phyloP scores from a whole-genome alignment of 805 yeast genomes.

The Candida nonsorbophila region DNA sequence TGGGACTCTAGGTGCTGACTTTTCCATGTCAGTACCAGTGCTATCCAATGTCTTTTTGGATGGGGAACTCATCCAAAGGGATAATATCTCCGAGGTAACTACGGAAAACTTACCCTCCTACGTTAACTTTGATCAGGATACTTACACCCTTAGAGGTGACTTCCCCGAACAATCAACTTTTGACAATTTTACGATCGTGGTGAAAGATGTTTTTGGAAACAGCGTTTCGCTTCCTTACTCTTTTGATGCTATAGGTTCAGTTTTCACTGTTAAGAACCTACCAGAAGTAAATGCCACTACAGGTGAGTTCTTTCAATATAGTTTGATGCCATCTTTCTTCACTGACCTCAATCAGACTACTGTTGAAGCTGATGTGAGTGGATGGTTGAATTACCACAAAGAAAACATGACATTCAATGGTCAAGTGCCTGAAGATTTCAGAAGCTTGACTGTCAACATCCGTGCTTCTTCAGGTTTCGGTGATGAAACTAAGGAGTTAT shows the following conservation, averaged over 20 bases:
- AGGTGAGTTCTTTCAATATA: conserved; percentile 54
- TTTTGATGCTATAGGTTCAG: conserved; percentile 47
- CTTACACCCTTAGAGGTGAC: conserved; percentile 46
- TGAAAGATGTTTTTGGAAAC: conserved; percentile 59
- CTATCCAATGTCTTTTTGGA: conserved; percentile 61
- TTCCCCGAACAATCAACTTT: conserved; percentile 44
- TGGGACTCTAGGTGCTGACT: conserved; percentile 56
- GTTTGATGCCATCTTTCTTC: conserved; percentile 50
- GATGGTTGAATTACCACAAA: conserved; percentile 64
- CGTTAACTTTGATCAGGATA: conserved; percentile 38
- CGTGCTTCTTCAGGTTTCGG: conserved; percentile 24
- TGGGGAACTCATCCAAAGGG: conserved; percentile 38
- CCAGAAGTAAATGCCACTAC: conserved; percentile 64
- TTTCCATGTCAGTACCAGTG: conserved; percentile 57
- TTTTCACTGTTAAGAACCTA: conserved; percentile 51
- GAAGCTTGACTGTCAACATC: conserved; percentile 17
- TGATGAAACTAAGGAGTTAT: conserved; percentile 36
- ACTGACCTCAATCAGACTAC: conserved; percentile 48
- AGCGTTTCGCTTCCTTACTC: conserved; percentile 53
- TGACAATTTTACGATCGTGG: conserved; percentile 48
- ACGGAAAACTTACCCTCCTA: conserved; percentile 55
- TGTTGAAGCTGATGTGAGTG: conserved; percentile 39
- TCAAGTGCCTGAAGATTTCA: conserved; percentile 37
- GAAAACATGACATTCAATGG: conserved; percentile 68
- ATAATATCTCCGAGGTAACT: conserved; percentile 54